Evolutionary conservation across 2,329 filamentous ascomycete genomes (phyloP).

Genomic region (Hirsutella minnesotensis): DNA sequence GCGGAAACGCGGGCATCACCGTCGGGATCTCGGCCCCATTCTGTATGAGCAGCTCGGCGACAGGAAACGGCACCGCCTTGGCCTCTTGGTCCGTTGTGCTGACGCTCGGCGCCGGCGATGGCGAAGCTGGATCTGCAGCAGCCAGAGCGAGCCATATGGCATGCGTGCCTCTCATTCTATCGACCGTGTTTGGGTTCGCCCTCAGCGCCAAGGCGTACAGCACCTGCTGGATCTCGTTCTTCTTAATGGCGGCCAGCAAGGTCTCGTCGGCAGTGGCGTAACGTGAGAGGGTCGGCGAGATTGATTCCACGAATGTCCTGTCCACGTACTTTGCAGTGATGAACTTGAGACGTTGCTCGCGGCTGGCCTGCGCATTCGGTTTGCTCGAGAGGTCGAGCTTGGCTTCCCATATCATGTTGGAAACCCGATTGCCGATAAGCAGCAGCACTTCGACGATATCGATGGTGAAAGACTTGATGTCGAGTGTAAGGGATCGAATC

Average conservation of each 20-base stretch:
- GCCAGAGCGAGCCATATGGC: constrained; percentile 84
- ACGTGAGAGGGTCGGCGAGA: constrained; percentile 62
- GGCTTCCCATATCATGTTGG: constrained; percentile 95
- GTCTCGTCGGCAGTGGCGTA: constrained; percentile 77
- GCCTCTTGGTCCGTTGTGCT: constrained; percentile 29
- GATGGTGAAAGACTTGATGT: constrained; percentile 90
- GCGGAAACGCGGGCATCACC: constrained; percentile 65
- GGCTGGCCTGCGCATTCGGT: constrained; percentile 62
- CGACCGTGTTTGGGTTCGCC: constrained; percentile 76
- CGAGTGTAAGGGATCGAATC: constrained; percentile 84
- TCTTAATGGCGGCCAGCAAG: constrained; percentile 84
- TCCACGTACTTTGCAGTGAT: constrained; percentile 95
- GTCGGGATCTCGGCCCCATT: constrained; percentile 84
- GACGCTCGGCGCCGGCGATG: constrained; percentile 37
- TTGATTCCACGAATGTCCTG: constrained; percentile 65
- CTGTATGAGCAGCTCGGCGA: constrained; percentile 84
- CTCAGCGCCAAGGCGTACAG: constrained; percentile 79
- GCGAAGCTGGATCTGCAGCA: constrained; percentile 80
- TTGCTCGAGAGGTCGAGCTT: constrained; percentile 64
- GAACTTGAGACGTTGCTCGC: constrained; percentile 86
- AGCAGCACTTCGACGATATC: constrained; percentile 93
- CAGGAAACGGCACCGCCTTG: constrained; percentile 61
- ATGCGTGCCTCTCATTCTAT: constrained; percentile 80
- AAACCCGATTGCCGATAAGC: constrained; percentile 83
- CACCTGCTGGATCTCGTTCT: constrained; percentile 88